Evolutionary conservation across 2,329 filamentous ascomycete genomes (phyloP).

Genomic region (Aschersonia sp.): DNA sequence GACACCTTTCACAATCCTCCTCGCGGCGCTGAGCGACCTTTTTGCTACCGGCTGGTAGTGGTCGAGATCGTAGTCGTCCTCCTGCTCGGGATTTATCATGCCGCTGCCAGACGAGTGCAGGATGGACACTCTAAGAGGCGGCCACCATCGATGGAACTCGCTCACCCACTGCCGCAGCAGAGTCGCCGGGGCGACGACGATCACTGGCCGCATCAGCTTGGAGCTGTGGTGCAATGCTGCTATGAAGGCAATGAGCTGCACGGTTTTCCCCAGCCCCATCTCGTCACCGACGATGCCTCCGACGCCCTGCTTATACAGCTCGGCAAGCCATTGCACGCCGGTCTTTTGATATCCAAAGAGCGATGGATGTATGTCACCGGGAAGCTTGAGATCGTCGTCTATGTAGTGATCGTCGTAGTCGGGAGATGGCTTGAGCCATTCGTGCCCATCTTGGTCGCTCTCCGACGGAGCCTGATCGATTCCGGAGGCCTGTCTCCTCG

Average conservation of each 20-base stretch:
- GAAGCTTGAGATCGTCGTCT: slow-evolving; percentile 62
- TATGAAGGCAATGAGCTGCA: slow-evolving; percentile 59
- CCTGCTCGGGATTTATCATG: slow-evolving; percentile 70
- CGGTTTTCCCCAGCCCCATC: slow-evolving; percentile 96
- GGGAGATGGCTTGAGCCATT: slow-evolving; percentile 82
- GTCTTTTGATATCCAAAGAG: slow-evolving; percentile 97
- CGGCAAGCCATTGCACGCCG: slow-evolving; percentile 89
- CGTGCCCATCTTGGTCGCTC: slow-evolving; percentile 30
- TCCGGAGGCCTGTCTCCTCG: slow-evolving; percentile 21
- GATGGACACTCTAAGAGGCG: slow-evolving; percentile 90
- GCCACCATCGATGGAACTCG: slow-evolving; percentile 98
- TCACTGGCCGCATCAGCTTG: slow-evolving; percentile 67
- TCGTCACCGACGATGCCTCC: slow-evolving; percentile 94
- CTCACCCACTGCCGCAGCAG: slow-evolving; percentile 97
- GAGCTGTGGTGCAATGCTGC: slow-evolving; percentile 87
- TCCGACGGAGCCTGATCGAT: slow-evolving; percentile 21
- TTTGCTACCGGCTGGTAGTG: slow-evolving; percentile 18
- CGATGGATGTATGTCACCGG: slow-evolving; percentile 83
- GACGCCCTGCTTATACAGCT: slow-evolving; percentile 77
- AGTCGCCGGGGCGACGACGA: slow-evolving; percentile 87
- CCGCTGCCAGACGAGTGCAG: slow-evolving; percentile 90
- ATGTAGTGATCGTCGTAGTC: slow-evolving; percentile 63
- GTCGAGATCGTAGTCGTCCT: slow-evolving; percentile 37
- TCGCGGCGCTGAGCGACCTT: slow-evolving; percentile 44
- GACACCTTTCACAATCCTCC: slow-evolving; percentile 69